Percentiles rank a stretch among this genome's conserved stretches.
phyloP scores from a whole-genome alignment of 306 rosid genomes.

The Rosa chinensis region DNA sequence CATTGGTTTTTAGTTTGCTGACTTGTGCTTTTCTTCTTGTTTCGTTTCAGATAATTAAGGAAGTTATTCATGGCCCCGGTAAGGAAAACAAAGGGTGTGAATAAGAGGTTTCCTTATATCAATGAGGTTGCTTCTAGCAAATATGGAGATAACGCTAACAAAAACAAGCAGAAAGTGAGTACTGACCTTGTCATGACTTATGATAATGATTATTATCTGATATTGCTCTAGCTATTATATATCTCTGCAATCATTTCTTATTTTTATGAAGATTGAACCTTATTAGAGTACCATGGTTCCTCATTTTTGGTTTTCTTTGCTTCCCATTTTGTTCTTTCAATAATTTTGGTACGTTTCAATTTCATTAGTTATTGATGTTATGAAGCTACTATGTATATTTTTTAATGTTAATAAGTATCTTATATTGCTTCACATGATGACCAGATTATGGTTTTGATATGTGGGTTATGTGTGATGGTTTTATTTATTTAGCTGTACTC shows the following conservation, averaged over 20 bases:
- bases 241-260: neutral
- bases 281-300: neutral
- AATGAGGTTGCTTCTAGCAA: slow-evolving; percentile 59
- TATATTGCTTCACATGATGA: neutral
- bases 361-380: neutral
- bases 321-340: neutral
- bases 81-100: slow-evolving; percentile 72
- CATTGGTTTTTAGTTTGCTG: slow-evolving; percentile 19
- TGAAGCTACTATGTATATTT: neutral
- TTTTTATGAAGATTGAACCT: neutral
- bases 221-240: neutral
- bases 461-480: neutral
- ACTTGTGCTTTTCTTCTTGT: slow-evolving; percentile 33
- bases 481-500: neutral
- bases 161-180: slow-evolving; percentile 61
- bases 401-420: neutral
- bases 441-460: neutral
- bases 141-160: slow-evolving; percentile 54
- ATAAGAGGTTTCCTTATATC: slow-evolving; percentile 56
- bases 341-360: neutral
- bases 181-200: slow-evolving; percentile 31
- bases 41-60: slow-evolving; percentile 44
- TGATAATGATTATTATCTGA: slow-evolving; percentile 37
- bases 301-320: neutral
- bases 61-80: slow-evolving; percentile 73